Evolutionary conservation across 805 yeast genomes (phyloP).

Genomic region (Kluyveromyces wickerhamii): DNA sequence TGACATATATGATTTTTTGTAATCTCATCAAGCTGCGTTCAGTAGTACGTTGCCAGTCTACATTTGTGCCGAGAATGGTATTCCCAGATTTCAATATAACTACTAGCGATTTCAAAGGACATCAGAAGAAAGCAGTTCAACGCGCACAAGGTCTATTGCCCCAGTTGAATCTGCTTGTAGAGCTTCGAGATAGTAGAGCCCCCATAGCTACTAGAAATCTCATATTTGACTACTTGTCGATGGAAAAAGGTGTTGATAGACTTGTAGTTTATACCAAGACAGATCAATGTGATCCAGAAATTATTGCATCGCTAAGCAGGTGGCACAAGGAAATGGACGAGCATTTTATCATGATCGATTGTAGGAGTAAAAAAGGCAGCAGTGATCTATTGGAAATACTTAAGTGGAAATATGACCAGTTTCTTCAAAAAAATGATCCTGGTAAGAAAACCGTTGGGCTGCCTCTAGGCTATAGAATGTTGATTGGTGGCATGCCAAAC

Average conservation of each 20-base stretch:
- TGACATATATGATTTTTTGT: too few relatives aligned
- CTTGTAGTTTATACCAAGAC: constrained; percentile 65
- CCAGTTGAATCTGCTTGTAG: constrained; percentile 73
- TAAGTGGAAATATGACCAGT: constrained; percentile 34
- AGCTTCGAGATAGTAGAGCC: constrained; percentile 82
- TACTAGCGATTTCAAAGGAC: constrained; percentile 81
- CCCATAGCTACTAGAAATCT: constrained; percentile 79
- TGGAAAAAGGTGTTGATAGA: constrained; percentile 23
- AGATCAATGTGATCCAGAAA: constrained; percentile 34
- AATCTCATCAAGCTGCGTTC: too few relatives aligned
- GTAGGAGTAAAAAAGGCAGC: constrained; percentile 45
- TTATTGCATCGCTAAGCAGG: constrained; percentile 26
- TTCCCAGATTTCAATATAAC: constrained; percentile 70
- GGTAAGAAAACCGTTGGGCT: constrained; percentile 49
- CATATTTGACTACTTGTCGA: constrained; percentile 59
- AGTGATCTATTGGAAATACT: constrained; percentile 42
- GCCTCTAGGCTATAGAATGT: constrained; percentile 69
- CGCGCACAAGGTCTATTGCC: constrained; percentile 62
- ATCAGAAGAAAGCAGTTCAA: constrained; percentile 72
- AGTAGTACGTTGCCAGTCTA: constrained; percentile 6
- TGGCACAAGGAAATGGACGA: constrained; percentile 39
- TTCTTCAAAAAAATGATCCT: constrained; percentile 15
- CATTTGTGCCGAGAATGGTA: constrained; percentile 57
- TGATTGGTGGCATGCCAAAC: constrained; percentile 93
- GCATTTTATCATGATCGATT: constrained; percentile 48